These are phyloP conservation scores for Colletotrichum eremochloae DNA, from an alignment of 2,329 filamentous ascomycete genomes.

Conservation along the genomic window DNA sequence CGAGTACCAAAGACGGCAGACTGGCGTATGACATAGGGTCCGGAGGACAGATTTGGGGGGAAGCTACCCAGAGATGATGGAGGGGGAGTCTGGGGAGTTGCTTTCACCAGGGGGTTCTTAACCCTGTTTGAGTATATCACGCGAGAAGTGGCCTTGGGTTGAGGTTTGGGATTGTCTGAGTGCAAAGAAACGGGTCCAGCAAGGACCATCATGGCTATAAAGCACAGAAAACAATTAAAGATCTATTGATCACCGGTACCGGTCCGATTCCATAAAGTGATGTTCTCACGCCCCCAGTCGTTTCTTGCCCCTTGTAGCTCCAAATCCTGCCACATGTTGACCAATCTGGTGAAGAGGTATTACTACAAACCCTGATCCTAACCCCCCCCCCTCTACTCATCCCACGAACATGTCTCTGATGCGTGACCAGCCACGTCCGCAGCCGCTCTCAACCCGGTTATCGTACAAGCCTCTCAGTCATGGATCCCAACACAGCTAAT, in stretches of 20 bases:
- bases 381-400: not conserved
- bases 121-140: slow-evolving; percentile 20
- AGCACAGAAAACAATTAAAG: slow-evolving; percentile 24
- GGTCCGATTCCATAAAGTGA: not conserved
- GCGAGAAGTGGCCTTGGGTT: not conserved
- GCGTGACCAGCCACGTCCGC: not conserved
- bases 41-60: not conserved
- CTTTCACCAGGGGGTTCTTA: not conserved
- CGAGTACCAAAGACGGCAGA: not conserved
- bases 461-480: not conserved
- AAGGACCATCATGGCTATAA: not conserved
- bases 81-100: not conserved
- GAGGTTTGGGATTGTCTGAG: slow-evolving; percentile 13
- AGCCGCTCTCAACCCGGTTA: not conserved
- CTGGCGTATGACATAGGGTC: not conserved
- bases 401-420: not conserved
- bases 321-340: not conserved
- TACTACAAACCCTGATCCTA: not conserved
- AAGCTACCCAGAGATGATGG: not conserved
- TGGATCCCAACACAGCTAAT: not conserved
- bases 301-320: too few relatives aligned
- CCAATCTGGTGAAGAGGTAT: slow-evolving; percentile 5
- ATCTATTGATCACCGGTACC: slow-evolving; percentile 27
- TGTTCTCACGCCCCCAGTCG: not conserved
- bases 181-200: not conserved